Evolutionary conservation across 208 protist species (phyloP), one percentile per base, ranked within the genome.

Genomic region (Trypanosoma brucei): DNA sequence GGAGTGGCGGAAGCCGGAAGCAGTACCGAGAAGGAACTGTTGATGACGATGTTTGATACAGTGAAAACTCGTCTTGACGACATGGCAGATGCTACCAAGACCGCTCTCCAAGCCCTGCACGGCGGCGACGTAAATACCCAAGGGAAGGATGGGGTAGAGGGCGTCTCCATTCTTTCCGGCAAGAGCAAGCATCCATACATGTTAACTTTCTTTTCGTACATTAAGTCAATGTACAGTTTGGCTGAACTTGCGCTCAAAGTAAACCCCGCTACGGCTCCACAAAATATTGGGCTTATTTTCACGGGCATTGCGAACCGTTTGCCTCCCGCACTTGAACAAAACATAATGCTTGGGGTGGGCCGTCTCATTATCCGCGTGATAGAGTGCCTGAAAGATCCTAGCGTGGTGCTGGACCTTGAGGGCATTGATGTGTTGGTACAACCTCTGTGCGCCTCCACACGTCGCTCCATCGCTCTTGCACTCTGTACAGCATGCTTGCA

Each of bases 31-130:
- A 68, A 83, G 36, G 72, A 83, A 59, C 52, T 66, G 42, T 40
- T 82, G 58, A 65, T 71, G 55, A 58, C 55, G 33, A 61, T 81
- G 72, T 89, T 91, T 72, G 62, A 71, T 48, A 70, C 75, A 11
- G 83, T 91, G 59, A 73, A 83, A 33, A 65, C 60, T 37, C 59
- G 63, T 11, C 31, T 92, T 31, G 62, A 72, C 31, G 52, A 45
- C 36, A 84, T 89, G 68, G 37, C 72, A 0, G 59, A 78, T 30
- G 55, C 55, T 70, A 53, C 42, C 33, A 37, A 54, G 6, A 8
- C 50, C 6, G 50, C 6, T 34, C 5, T 8, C 6, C 6, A 54
- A n/a, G 50, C 6, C 5, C 11, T 5, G 6, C 22, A n/a, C n/a
- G 22, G 8, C 31, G 50, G n/a, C 50, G 30, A 54, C 31, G 50